Evolutionary conservation across 495 filamentous ascomycete genomes (phyloP).

Genomic region (Xylaria intraflava): DNA sequence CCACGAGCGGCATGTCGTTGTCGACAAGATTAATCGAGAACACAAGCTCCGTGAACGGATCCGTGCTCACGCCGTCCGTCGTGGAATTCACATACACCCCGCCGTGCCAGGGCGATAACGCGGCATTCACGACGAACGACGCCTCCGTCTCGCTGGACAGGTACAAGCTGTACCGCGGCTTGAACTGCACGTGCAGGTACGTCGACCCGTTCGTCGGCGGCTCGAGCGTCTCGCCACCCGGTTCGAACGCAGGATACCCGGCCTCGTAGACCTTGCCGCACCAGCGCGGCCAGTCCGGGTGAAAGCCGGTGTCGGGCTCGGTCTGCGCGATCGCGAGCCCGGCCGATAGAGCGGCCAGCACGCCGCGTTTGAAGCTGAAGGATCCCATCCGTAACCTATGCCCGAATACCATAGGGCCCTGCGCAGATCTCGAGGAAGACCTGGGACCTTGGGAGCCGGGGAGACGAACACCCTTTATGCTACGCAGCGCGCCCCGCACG

Average conservation of each 20-base stretch:
- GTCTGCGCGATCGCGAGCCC: constrained; percentile 10
- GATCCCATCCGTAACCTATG: constrained; percentile 5
- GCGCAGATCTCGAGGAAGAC: no score
- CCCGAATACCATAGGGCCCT: no score
- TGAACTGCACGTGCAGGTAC: constrained; percentile 49
- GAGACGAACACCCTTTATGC: neutral
- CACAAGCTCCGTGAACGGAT: constrained; percentile 23
- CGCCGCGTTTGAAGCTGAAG: neutral
- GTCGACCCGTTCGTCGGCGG: constrained; percentile 40
- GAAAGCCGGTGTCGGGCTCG: constrained; percentile 35
- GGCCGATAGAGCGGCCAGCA: neutral
- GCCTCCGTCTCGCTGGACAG: constrained; percentile 45
- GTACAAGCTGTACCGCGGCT: constrained; percentile 57
- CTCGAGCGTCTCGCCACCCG: constrained; percentile 50
- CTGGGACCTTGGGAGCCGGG: neutral
- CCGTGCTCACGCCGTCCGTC: constrained; percentile 8
- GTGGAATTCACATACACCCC: constrained; percentile 32
- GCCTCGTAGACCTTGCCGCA: constrained; percentile 54
- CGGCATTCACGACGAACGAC: constrained; percentile 55
- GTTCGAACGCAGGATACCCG: constrained; percentile 52
- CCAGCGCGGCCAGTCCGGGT: constrained; percentile 47
- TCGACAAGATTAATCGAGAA: constrained; percentile 33
- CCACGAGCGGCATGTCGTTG: constrained; percentile 24
- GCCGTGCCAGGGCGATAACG: constrained; percentile 46
- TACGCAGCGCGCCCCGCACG: neutral